A percentile compares a stretch with the other conserved stretches of the same genome.
phyloP scores from a whole-genome alignment of 495 filamentous ascomycete species.

The Hapsidospora chrysogenum region DNA sequence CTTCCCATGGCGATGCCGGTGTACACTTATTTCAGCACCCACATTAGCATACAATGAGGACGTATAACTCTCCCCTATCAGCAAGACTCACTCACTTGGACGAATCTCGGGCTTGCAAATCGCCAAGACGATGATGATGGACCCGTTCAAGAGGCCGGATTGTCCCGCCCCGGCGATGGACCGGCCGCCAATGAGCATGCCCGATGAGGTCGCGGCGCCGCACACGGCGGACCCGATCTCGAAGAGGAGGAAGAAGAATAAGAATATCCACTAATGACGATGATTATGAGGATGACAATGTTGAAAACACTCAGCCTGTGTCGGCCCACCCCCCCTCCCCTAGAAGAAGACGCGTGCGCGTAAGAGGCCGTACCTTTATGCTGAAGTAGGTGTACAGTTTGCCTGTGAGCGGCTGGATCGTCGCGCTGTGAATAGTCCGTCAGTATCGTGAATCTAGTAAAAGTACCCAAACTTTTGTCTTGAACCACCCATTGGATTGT shows the following conservation, averaged over 20 bases:
- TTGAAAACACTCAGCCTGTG: neutral
- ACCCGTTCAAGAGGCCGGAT: conserved; percentile 7
- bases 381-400: conserved; percentile 25
- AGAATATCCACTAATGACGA: too few relatives aligned
- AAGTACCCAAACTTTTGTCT: too few relatives aligned
- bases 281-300: conserved; percentile 4
- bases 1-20: conserved; percentile 11
- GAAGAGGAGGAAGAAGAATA: conserved; percentile 8
- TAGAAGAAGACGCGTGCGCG: conserved; percentile 9
- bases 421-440: too few relatives aligned
- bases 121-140: conserved; percentile 5
- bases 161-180: conserved; percentile 25
- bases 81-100: conserved; percentile 3
- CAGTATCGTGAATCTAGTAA: too few relatives aligned
- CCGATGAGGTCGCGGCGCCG: conserved; percentile 20
- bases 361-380: conserved; percentile 18
- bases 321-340: neutral
- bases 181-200: conserved; percentile 25
- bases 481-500: too few relatives aligned
- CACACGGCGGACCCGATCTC: conserved; percentile 17
- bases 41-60: too few relatives aligned
- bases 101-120: conserved; percentile 1
- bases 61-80: neutral
- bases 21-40: neutral
- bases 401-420: conserved; percentile 27